phyloP scores from a whole-genome alignment of 1,284 basidiomycete genomes.

The Pyrrhoderma lamaoense region DNA sequence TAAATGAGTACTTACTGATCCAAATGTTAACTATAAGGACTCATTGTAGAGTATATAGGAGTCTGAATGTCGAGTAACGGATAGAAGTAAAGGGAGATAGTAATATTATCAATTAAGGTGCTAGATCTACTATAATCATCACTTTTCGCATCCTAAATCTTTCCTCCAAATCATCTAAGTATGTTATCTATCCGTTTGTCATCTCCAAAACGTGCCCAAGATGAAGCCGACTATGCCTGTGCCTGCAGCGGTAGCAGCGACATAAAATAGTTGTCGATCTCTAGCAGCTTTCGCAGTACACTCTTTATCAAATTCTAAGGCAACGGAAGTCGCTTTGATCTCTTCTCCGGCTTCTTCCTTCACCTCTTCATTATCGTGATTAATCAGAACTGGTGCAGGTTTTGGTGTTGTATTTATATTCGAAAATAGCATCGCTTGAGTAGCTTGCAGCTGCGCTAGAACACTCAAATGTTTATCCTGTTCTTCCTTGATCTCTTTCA shows the following conservation, averaged over 20 bases:
- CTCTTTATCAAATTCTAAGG: neutral
- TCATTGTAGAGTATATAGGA: slow-evolving; percentile 41
- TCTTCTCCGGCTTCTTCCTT: neutral
- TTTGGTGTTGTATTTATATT: neutral
- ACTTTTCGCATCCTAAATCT: too few species aligned
- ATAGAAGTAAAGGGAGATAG: too few species aligned
- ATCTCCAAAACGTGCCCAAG: slow-evolving; percentile 6
- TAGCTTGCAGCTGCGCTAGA: slow-evolving; percentile 19
- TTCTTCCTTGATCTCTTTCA: slow-evolving; percentile 41
- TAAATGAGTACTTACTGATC: neutral
- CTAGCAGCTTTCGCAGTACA: slow-evolving; percentile 2
- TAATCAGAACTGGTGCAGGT: neutral
- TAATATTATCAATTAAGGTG: too few species aligned
- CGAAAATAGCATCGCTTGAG: neutral
- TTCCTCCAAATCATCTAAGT: too few species aligned
- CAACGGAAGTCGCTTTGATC: neutral
- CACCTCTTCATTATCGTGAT: neutral
- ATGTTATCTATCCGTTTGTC: neutral
- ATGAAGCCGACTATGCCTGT: slow-evolving; percentile 23
- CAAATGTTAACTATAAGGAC: neutral
- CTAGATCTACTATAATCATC: too few species aligned
- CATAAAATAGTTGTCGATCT: slow-evolving; percentile 16
- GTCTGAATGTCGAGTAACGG: neutral
- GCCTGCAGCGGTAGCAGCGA: slow-evolving; percentile 20
- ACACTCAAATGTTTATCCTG: slow-evolving; percentile 45